A percentile compares a stretch with the other conserved stretches of the same genome.
phyloP scores from a whole-genome alignment of 1,139 yeast genomes.

The Suhomyces wounanorum region DNA sequence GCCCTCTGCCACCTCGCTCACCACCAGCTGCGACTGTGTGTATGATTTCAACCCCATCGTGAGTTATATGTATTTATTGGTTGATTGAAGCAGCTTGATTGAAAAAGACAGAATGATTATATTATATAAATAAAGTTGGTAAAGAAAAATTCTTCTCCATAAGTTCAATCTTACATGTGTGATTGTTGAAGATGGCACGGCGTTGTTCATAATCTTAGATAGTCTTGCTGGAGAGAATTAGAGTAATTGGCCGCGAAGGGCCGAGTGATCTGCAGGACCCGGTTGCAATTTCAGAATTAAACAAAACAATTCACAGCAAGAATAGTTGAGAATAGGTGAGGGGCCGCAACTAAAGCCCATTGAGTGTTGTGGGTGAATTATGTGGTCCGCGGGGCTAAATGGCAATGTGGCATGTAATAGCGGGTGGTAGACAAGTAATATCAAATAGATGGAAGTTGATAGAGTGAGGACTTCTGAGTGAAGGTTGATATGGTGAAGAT shows the following conservation, averaged over 20 bases:
- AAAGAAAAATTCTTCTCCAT: not conserved
- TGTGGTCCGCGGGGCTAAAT: not conserved
- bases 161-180: not conserved
- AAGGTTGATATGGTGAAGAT: not conserved
- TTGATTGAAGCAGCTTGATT: too few species aligned
- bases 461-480: not conserved
- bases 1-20: constrained; percentile 39
- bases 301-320: not conserved
- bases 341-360: not conserved
- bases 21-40: not conserved
- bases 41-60: not conserved
- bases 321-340: not conserved
- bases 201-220: not conserved
- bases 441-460: not conserved
- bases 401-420: too few species aligned
- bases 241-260: not conserved
- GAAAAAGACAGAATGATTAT: not conserved
- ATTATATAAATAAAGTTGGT: not conserved
- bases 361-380: not conserved
- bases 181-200: not conserved
- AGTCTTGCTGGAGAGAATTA: not conserved
- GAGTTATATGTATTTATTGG: not conserved
- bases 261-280: not conserved
- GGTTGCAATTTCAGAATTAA: not conserved
- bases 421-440: too few species aligned